Percentiles rank a stretch among this genome's conserved stretches.
Evolutionary conservation across 2,329 filamentous ascomycete species (phyloP).

Genomic region (Microascus cirrosus): DNA sequence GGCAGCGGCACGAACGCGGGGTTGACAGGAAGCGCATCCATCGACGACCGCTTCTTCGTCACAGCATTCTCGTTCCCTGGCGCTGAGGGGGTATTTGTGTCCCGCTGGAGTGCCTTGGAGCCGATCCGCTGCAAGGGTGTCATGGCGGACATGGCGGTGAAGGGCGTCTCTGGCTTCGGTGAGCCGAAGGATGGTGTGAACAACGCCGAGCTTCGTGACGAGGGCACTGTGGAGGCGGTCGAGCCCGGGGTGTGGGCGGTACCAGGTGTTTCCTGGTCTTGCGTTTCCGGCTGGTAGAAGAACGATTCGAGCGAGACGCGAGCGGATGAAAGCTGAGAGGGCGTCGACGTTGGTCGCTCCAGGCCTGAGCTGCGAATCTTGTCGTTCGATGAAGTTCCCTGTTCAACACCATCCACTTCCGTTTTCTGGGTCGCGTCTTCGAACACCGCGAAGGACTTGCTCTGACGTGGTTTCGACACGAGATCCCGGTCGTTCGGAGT

Average conservation of each 20-base stretch:
- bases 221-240: conserved; percentile 20
- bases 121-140: conserved; percentile 45
- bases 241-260: neutral
- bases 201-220: conserved; percentile 19
- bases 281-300: conserved; percentile 1
- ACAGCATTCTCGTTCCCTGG: neutral
- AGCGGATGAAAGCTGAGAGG: neutral
- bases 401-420: neutral
- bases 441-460: conserved; percentile 30
- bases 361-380: neutral
- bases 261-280: neutral
- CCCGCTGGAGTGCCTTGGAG: conserved; percentile 27
- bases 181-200: conserved; percentile 18
- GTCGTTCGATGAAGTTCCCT: neutral
- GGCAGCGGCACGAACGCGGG: conserved; percentile 44
- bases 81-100: conserved; percentile 7
- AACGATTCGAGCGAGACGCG: conserved; percentile 3
- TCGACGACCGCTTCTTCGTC: neutral
- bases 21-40: conserved; percentile 22
- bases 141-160: conserved; percentile 28
- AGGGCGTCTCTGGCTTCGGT: conserved; percentile 18
- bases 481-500: conserved; percentile 38
- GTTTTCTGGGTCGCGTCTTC: conserved; percentile 23
- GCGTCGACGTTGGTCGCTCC: neutral
- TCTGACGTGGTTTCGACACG: conserved; percentile 15